A percentile compares a stretch with the other conserved stretches of the same genome.
These are phyloP conservation scores for Fusarium phyllophilum DNA, from an alignment of 2,329 filamentous ascomycete species.

Conservation along the genomic window DNA sequence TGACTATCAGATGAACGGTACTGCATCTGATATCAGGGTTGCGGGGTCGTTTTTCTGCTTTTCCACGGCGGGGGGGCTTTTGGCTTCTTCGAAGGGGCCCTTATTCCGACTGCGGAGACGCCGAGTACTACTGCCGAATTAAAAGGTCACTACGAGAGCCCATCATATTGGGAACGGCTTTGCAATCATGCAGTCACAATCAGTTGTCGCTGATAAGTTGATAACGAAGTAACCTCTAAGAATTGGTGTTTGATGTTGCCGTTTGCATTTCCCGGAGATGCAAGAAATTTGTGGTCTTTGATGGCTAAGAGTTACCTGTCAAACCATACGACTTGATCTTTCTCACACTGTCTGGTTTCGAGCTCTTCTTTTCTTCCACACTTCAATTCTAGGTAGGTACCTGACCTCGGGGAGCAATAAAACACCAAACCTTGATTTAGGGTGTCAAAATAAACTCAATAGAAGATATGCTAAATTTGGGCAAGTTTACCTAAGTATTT, in stretches of 20 bases:
- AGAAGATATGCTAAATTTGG: no score
- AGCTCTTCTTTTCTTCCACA: neutral
- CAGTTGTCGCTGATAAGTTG: slow-evolving; percentile 22
- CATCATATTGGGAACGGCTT: slow-evolving; percentile 28
- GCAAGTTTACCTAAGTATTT: no score
- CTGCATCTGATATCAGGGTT: slow-evolving; percentile 39
- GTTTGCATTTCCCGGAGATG: slow-evolving; percentile 39
- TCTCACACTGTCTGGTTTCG: neutral
- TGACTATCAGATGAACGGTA: slow-evolving; percentile 24
- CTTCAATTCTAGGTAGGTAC: slow-evolving; percentile 20
- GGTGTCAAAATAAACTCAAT: no score
- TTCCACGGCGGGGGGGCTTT: slow-evolving; percentile 37
- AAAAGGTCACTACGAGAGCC: slow-evolving; percentile 8
- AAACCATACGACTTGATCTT: slow-evolving; percentile 38
- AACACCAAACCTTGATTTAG: no score
- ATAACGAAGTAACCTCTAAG: slow-evolving; percentile 23
- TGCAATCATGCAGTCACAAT: slow-evolving; percentile 15
- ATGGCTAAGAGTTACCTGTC: slow-evolving; percentile 32
- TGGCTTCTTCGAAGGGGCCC: slow-evolving; percentile 33
- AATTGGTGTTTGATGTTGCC: neutral
- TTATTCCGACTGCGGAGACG: slow-evolving; percentile 46
- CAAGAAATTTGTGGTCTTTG: slow-evolving; percentile 14
- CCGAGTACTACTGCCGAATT: slow-evolving; percentile 29
- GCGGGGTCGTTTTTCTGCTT: slow-evolving; percentile 43
- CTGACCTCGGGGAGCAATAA: neutral